Base-by-base conservation (phyloP, 2,329 filamentous ascomycete genomes). In the Akanthomyces uredinophilus region DNA sequence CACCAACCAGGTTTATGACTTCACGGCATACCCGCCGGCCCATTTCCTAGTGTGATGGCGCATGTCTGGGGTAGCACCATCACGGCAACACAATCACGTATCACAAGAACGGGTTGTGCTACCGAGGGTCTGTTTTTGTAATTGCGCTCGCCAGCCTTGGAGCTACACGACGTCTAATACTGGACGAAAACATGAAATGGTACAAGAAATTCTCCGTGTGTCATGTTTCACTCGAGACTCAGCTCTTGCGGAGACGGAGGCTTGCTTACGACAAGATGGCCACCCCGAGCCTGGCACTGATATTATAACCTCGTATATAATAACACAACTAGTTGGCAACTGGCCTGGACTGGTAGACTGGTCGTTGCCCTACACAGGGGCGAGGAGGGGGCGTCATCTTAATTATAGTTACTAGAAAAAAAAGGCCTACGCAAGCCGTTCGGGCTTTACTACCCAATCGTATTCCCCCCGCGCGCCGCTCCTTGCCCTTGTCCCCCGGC, bases 191-290 rank as follows among this genome's bases (percentile, higher is more conserved):
- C 27, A 22, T 37, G 14, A 49, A 50, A n/a, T n/a, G 5, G 16
- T 5, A 41, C 22, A 49, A 60, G 35, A 7, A 60, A 60, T 44
- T 60, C 57, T 52, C 57, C 57, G 57, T 50, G 52, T 35, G 57
- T 47, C 37, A 4, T 60, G 57, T 60, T 60, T 60, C 57, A 60
- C 47, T 51, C 57, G 57, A 60, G 57, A 60, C 57, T 60, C 57
- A 60, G 57, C 57, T 27, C 47, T 24, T 52, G 57, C 57, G 57
- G 57, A 52, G 57, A 60, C 32, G 57, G 47, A 35, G 57, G 57
- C 57, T 41, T 52, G 47, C 47, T 35, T 35, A 44, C 57, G 49
- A 46, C 47, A 18, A 60, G 13, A 35, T 60, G 18, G 37, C 37
- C 5, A 22, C 16, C 20, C 35, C 47, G 44, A 41, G 35, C 47